Conservation (phyloP, 192 early-diverging fungal genomes). For the Anaeromyces robustus region DNA sequence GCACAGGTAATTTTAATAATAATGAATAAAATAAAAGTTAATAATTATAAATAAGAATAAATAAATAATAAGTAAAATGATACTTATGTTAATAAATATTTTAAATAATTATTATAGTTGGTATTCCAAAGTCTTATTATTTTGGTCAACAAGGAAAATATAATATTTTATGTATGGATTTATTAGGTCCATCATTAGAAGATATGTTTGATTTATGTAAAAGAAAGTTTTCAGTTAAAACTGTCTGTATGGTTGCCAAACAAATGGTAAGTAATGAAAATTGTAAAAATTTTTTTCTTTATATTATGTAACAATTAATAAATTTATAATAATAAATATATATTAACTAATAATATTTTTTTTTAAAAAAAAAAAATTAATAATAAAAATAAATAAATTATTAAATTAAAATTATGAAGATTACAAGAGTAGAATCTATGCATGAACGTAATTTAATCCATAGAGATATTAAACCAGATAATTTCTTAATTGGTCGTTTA, state of each 20-base stretch:
- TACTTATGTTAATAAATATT: too few relatives aligned
- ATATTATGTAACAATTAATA: too few relatives aligned
- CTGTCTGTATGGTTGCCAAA: slow-evolving; percentile 88
- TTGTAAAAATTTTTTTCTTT: too few relatives aligned
- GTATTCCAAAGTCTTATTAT: slow-evolving; percentile 82
- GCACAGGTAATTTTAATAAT: slow-evolving; percentile 7
- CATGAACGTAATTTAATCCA: slow-evolving; percentile 93
- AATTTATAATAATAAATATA: too few relatives aligned
- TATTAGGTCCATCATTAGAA: slow-evolving; percentile 84
- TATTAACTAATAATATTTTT: too few relatives aligned
- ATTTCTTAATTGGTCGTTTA: slow-evolving; percentile 83
- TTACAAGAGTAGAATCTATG: slow-evolving; percentile 68
- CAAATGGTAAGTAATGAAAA: slow-evolving; percentile 80
- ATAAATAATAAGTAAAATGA: too few relatives aligned
- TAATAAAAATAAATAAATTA: too few relatives aligned
- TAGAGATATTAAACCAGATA: slow-evolving; percentile 97
- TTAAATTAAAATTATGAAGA: neutral
- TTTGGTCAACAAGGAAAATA: slow-evolving; percentile 95
- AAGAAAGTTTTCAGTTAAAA: slow-evolving; percentile 78
- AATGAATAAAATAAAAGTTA: too few relatives aligned
- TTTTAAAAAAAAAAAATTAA: too few relatives aligned
- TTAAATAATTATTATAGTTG: too few relatives aligned
- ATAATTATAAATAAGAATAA: too few relatives aligned
- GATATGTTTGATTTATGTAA: slow-evolving; percentile 93
- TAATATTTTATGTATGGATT: slow-evolving; percentile 85